Evolutionary conservation across 176 grass and related monocot genomes (phyloP), one percentile per base, ranked within the genome.

Genomic region (Pontederia paniculata): DNA sequence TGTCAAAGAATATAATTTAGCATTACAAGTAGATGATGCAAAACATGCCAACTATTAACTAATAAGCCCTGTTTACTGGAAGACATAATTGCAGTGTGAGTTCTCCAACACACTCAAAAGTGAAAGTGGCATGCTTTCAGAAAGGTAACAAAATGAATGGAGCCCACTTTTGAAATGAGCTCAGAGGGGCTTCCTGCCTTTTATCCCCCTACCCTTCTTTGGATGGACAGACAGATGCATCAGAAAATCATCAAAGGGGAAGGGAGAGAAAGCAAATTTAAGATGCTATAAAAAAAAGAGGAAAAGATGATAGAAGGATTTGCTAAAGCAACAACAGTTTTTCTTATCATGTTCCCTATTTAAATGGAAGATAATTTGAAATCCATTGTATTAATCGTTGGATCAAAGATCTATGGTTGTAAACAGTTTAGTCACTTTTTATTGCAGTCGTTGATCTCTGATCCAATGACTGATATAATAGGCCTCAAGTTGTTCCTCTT

Each of bases 211-310:
- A 59, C 42, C 23, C 3, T 15, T 21, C 41, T 62, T 22, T 46
- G 59, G 45, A 62, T 19, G 11, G 15, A 17, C 48, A 50, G 48
- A 50, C 12, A 8, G 15, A 13, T 41, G 42, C n/a, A 61, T 45
- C 58, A 61, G 37, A 57, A 42, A 58, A 37, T 28, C 18, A n/a
- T n/a, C 57, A 60, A 60, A 60, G n/a, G n/a, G n/a, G n/a, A n/a
- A n/a, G n/a, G n/a, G n/a, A n/a, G n/a, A 44, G 37, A 60, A 60
- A 11, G 44, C n/a, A 60, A 60, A 60, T 43, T 44, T 20, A 61
- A 14, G 37, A 62, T 2, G 21, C 17, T 10, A 62, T 17, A 21
- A 45, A 1, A 62, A 45, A 43, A 14, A 5, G 28, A 18, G 0
- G 48, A 12, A n/a, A 10, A 50, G 48, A 5, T 5, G 48, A n/a